Evolutionary conservation across 768 basidiomycete species (phyloP).

Genomic region (Pleurotus cornucopiae): DNA sequence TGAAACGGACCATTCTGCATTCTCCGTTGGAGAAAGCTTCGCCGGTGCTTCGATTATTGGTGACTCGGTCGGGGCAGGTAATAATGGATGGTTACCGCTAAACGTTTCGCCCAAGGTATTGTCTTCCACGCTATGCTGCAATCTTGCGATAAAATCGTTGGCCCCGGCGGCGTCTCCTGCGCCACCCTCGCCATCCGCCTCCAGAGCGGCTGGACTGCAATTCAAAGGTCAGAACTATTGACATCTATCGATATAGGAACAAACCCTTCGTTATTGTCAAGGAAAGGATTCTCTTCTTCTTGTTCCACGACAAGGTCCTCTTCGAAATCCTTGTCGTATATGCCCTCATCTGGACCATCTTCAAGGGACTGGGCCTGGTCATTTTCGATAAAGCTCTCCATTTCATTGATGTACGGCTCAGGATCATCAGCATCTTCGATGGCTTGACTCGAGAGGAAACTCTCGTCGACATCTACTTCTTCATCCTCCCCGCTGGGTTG

Average conservation of each 20-base stretch:
- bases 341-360: conserved; percentile 26
- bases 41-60: too few relatives aligned
- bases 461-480: conserved; percentile 47
- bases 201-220: background rate
- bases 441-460: conserved; percentile 43
- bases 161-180: too few relatives aligned
- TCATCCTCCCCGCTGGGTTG: conserved; percentile 17
- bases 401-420: conserved; percentile 17
- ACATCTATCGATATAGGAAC: background rate
- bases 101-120: too few relatives aligned
- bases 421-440: conserved; percentile 29
- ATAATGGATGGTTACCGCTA: too few relatives aligned
- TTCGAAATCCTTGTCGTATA: conserved; percentile 17
- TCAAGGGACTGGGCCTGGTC: conserved; percentile 27
- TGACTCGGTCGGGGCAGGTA: too few relatives aligned
- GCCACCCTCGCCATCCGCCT: background rate
- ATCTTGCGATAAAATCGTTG: too few relatives aligned
- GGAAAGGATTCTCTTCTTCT: conserved; percentile 19
- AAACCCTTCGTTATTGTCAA: background rate
- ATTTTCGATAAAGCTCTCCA: conserved; percentile 22
- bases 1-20: too few relatives aligned
- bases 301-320: conserved; percentile 13
- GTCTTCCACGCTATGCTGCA: too few relatives aligned
- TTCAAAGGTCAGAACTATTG: background rate
- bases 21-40: too few relatives aligned